Evolutionary conservation across 768 basidiomycete genomes (phyloP).

Genomic region (Tylopilus sp.): DNA sequence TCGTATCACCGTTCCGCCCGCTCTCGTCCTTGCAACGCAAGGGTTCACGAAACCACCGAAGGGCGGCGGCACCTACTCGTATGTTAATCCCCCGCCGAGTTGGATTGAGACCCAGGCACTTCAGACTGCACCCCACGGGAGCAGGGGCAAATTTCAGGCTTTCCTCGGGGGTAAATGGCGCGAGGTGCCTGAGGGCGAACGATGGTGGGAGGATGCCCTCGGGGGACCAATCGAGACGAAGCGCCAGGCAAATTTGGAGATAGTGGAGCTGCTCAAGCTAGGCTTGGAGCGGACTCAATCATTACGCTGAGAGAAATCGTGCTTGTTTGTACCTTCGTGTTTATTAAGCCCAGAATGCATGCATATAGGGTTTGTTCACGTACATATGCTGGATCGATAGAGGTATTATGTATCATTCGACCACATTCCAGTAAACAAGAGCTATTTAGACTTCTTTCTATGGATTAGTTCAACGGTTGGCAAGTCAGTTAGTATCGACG

Average conservation of each 20-base stretch:
- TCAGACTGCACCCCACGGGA: conserved; percentile 22
- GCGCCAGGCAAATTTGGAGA: conserved; percentile 23
- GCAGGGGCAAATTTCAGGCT: conserved; percentile 24
- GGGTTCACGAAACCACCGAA: conserved; percentile 42
- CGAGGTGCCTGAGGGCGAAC: conserved; percentile 49
- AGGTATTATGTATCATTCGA: not conserved
- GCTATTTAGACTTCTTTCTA: too few species aligned
- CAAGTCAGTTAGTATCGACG: too few species aligned
- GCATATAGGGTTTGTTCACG: not conserved
- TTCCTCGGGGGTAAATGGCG: conserved; percentile 62
- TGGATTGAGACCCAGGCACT: conserved; percentile 25
- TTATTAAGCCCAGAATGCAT: not conserved
- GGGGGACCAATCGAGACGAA: conserved; percentile 43
- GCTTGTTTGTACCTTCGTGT: not conserved
- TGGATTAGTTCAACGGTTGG: too few species aligned
- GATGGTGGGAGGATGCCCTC: conserved; percentile 70
- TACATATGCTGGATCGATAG: not conserved
- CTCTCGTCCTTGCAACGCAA: conserved; percentile 54
- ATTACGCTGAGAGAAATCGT: conserved; percentile 5
- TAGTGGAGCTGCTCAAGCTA: conserved; percentile 19
- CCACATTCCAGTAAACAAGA: not conserved
- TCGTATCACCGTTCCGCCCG: conserved; percentile 71
- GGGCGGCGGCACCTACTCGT: conserved; percentile 30
- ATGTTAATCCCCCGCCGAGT: conserved; percentile 24
- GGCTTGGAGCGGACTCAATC: conserved; percentile 21